Conservation (phyloP, 345 rosid species). For the Lepidium africanum region DNA sequence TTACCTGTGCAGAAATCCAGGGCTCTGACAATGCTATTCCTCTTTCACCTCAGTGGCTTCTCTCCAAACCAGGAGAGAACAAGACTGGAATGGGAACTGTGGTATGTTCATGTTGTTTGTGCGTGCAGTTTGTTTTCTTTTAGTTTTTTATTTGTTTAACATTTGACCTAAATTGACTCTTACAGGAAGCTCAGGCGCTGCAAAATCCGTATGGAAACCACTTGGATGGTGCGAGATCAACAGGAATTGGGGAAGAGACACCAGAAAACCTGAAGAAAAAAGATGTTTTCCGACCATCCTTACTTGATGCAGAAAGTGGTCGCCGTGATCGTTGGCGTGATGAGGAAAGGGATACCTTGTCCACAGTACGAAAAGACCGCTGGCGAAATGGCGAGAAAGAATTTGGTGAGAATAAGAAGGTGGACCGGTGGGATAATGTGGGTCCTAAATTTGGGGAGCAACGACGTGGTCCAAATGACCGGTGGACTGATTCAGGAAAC, state of each 20-base stretch:
- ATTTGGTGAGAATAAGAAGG: conserved; percentile 51
- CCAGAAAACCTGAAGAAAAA: conserved; percentile 60
- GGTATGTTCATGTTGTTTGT: conserved; percentile 42
- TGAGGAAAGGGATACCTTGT: conserved; percentile 85
- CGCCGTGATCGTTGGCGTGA: conserved; percentile 91
- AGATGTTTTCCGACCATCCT: conserved; percentile 79
- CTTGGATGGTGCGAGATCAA: conserved; percentile 36
- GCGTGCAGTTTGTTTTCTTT: background rate
- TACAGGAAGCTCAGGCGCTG: conserved; percentile 51
- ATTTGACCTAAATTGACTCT: background rate
- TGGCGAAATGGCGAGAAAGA: conserved; percentile 88
- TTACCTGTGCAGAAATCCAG: conserved; percentile 59
- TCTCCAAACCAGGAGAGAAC: conserved; percentile 76
- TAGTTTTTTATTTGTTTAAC: background rate
- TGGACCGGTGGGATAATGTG: conserved; percentile 84
- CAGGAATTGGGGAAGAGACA: conserved; percentile 57
- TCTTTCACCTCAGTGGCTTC: conserved; percentile 99
- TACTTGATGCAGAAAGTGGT: conserved; percentile 66
- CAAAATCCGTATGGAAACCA: conserved; percentile 34
- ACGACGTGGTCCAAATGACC: conserved; percentile 69
- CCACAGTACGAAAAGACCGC: conserved; percentile 58
- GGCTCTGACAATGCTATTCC: conserved; percentile 76
- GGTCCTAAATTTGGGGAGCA: conserved; percentile 56
- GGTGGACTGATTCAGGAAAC: conserved; percentile 71
- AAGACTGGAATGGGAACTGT: conserved; percentile 64